These are phyloP conservation scores for Wickerhamomyces chaumierensis DNA, from an alignment of 805 yeast genomes.

Conservation along the genomic window DNA sequence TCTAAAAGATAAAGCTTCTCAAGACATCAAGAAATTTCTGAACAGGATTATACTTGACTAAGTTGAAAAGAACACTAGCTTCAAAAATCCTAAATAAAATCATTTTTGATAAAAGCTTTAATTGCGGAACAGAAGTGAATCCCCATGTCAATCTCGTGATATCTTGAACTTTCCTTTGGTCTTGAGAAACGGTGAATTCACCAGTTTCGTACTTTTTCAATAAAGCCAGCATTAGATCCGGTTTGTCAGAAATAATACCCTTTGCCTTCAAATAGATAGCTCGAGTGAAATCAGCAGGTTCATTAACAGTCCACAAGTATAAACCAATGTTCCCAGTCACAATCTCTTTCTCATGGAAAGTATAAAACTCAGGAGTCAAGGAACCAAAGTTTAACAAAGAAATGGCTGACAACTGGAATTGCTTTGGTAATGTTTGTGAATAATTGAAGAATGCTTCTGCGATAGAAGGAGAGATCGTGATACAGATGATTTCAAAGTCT, in stretches of 20 bases:
- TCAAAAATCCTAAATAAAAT: background rate
- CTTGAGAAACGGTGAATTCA: background rate
- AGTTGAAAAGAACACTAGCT: background rate
- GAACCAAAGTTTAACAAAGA: conserved; percentile 36
- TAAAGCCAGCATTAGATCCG: conserved; percentile 7
- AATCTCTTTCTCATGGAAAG: conserved; percentile 12
- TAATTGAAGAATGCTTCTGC: conserved; percentile 24
- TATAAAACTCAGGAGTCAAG: conserved; percentile 28
- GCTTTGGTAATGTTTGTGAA: conserved; percentile 23
- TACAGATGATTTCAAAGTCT: conserved; percentile 24
- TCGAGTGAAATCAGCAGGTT: conserved; percentile 23
- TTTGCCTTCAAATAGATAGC: conserved; percentile 24
- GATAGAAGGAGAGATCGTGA: conserved; percentile 22
- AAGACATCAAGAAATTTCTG: background rate
- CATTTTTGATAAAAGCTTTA: background rate
- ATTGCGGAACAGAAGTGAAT: background rate
- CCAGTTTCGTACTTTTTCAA: background rate
- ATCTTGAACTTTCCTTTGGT: background rate
- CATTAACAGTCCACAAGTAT: conserved; percentile 44
- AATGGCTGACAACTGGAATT: conserved; percentile 43
- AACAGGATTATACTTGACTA: background rate
- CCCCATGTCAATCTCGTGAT: background rate
- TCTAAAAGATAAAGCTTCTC: background rate
- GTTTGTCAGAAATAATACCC: conserved; percentile 32
- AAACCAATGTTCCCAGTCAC: conserved; percentile 19